Percentiles rank a stretch among this genome's conserved stretches.
Conservation (phyloP, 2,329 filamentous ascomycete species). For the Atkinsonella texensis region DNA sequence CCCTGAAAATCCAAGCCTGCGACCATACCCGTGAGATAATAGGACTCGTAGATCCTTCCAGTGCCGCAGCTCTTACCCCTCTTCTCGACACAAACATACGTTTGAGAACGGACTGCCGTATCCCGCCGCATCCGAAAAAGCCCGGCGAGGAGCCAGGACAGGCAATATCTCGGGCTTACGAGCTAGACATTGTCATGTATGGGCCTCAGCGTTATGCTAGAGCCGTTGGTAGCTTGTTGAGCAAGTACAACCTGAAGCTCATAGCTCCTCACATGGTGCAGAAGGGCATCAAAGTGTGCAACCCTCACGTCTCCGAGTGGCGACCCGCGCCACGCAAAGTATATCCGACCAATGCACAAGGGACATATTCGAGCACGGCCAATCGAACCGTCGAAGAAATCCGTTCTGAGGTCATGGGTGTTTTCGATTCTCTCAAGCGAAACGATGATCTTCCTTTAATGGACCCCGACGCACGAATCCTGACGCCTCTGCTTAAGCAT, state of each 20-base stretch:
- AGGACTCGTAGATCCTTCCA: constrained; percentile 59
- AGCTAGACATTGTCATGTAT: constrained; percentile 66
- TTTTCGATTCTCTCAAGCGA: constrained; percentile 76
- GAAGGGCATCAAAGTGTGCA: constrained; percentile 57
- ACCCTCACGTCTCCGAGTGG: constrained; percentile 55
- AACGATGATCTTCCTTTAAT: constrained; percentile 64
- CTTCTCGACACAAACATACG: constrained; percentile 57
- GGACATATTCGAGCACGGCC: constrained; percentile 17
- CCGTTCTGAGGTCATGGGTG: constrained; percentile 67
- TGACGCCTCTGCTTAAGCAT: constrained; percentile 63
- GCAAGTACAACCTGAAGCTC: constrained; percentile 53
- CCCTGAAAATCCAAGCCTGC: constrained; percentile 55
- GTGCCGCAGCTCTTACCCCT: constrained; percentile 55
- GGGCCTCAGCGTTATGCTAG: constrained; percentile 55
- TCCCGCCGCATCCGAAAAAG: constrained; percentile 53
- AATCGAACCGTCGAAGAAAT: constrained; percentile 73
- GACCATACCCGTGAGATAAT: constrained; percentile 63
- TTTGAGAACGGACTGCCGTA: constrained; percentile 60
- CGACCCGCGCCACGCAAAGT: constrained; percentile 27
- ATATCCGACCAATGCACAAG: constrained; percentile 19
- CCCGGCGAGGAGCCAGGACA: constrained; percentile 53
- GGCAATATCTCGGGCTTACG: constrained; percentile 46
- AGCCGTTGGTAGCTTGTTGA: constrained; percentile 55
- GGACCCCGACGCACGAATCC: constrained; percentile 50
- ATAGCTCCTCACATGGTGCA: constrained; percentile 54